Evolutionary conservation across 2,329 filamentous ascomycete species (phyloP), one percentile per base, ranked within the genome.

Genomic region (Epichloe coenophiala): DNA sequence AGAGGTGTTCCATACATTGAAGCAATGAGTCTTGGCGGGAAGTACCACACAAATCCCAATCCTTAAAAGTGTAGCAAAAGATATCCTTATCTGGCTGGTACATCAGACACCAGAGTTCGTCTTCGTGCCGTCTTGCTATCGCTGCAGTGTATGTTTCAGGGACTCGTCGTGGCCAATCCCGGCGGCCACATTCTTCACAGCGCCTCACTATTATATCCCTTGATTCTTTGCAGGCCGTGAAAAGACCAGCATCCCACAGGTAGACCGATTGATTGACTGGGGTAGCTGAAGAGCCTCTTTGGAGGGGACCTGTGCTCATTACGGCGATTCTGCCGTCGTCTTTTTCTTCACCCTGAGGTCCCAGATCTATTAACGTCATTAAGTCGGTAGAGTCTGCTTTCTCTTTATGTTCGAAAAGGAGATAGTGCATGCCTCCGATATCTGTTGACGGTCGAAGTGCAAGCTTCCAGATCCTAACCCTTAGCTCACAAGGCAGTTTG

Each of bases 391-490:
- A 9, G 8, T 9, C 27, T 31, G 4, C 3, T 38, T 38, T 38
- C 36, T 38, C 36, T 41, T 41, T 4, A 41, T 4, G 5, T 7
- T 21, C n/a, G 7, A 41, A 0, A 11, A 11, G 9, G 45, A 47
- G 21, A 37, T 38, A 15, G n/a, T 47, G 17, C 31, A 47, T 5
- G 19, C 19, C 31, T 5, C 31, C 45, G 5, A 8, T 13, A 15
- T 37, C 7, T 11, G 9, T 11, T 12, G 8, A 37, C 2, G 31
- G 45, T 36, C 36, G 45, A 21, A 37, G 15, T 33, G 33, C 45
- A 38, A 47, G 33, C 37, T 48, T 36, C 46, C 46, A 48, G 21
- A 48, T 40, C 7, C 21, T 6, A n/a, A 17, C 5, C 23, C 36
- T 40, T 19, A 48, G n/a, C 36, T 48, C 46, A 11, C 3, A n/a